phyloP scores from a whole-genome alignment of 1,139 yeast species.

The Candida sp. region DNA sequence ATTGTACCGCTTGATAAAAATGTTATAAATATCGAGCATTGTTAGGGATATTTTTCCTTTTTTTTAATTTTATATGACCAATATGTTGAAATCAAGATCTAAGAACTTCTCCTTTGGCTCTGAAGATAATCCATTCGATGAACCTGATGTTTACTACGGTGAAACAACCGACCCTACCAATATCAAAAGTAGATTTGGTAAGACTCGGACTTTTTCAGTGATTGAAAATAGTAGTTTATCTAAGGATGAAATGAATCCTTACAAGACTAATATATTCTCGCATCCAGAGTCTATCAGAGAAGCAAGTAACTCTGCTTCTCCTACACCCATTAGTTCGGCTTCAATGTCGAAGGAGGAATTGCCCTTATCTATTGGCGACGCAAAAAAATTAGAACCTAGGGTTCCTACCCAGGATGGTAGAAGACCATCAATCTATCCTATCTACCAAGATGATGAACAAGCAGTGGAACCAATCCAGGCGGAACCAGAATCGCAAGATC shows the following conservation, averaged over 20 bases:
- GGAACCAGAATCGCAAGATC: constrained; percentile 10
- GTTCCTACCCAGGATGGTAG: constrained; percentile 8
- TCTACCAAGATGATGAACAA: constrained; percentile 19
- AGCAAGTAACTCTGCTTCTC: background rate
- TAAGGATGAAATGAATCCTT: constrained; percentile 3
- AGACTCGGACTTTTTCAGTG: constrained; percentile 53
- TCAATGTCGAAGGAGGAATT: constrained; percentile 1
- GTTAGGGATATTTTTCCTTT: background rate
- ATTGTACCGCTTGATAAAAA: constrained; percentile 1
- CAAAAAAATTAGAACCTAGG: background rate
- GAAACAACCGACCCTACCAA: constrained; percentile 55
- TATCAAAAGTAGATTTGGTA: constrained; percentile 33
- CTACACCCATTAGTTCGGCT: background rate
- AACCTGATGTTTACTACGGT: constrained; percentile 71
- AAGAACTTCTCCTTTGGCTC: constrained; percentile 19
- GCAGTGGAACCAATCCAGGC: background rate
- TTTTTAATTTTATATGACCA: background rate
- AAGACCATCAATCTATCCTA: constrained; percentile 32
- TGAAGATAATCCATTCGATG: constrained; percentile 61
- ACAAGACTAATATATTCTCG: constrained; percentile 6
- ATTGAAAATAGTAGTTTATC: constrained; percentile 20
- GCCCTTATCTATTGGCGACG: background rate
- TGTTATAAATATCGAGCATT: background rate
- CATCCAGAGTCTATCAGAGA: constrained; percentile 4
- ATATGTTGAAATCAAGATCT: constrained; percentile 17